These are phyloP conservation scores for Pseudisothecium myosuroides DNA, from an alignment of 225 moss, liverwort and hornwort genomes.

Conservation along the genomic window DNA sequence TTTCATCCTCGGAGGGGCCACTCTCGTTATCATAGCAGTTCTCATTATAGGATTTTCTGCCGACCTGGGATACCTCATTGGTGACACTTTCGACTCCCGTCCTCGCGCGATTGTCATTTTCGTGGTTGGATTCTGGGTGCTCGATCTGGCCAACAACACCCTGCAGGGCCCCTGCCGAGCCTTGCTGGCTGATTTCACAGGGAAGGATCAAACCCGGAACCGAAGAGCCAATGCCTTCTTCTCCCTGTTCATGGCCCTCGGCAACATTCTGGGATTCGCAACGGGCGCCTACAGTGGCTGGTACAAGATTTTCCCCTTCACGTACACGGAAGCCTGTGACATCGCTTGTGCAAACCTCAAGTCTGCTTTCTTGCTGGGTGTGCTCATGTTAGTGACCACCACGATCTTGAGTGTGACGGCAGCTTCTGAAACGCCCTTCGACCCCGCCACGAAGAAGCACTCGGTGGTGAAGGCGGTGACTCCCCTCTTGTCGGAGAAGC, in stretches of 20 bases:
- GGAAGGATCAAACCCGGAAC: slow-evolving; percentile 62
- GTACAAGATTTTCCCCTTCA: slow-evolving; percentile 43
- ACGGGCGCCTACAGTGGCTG: slow-evolving; percentile 75
- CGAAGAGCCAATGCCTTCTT: slow-evolving; percentile 77
- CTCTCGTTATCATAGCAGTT: slow-evolving; percentile 50
- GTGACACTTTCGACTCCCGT: slow-evolving; percentile 23
- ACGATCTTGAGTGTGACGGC: slow-evolving; percentile 69
- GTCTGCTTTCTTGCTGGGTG: slow-evolving; percentile 74
- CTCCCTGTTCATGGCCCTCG: slow-evolving; percentile 85
- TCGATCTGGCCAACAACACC: slow-evolving; percentile 85
- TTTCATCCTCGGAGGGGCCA: slow-evolving; percentile 57
- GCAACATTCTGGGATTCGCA: slow-evolving; percentile 81
- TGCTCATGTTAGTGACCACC: slow-evolving; percentile 39
- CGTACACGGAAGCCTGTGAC: slow-evolving; percentile 46
- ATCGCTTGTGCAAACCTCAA: slow-evolving; percentile 73
- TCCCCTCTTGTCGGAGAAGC: slow-evolving; percentile 27
- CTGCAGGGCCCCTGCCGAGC: slow-evolving; percentile 86
- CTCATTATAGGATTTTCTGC: slow-evolving; percentile 62
- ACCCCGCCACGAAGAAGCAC: slow-evolving; percentile 5
- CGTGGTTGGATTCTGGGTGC: slow-evolving; percentile 73
- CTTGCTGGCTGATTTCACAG: slow-evolving; percentile 79
- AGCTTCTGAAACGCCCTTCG: slow-evolving; percentile 59
- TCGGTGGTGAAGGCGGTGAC: slow-evolving; percentile 20
- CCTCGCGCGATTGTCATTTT: slow-evolving; percentile 59
- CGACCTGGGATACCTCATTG: slow-evolving; percentile 53